Base-by-base conservation (phyloP, 768 basidiomycete species). In the Cystofilobasidium bisporidii region DNA sequence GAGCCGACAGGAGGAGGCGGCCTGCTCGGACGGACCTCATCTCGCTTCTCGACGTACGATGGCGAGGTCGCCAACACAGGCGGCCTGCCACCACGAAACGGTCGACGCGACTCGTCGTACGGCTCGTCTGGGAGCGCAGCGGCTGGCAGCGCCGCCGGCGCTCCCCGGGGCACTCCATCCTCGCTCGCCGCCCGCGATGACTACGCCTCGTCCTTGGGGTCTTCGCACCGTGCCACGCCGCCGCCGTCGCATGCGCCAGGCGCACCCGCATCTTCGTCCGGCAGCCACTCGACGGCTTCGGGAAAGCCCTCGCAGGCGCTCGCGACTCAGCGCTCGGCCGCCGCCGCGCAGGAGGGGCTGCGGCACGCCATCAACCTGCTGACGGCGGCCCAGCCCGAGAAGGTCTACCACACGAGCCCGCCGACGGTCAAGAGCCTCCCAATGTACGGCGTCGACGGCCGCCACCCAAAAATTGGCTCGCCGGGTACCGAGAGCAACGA, bases 401-500 rank as follows among this genome's bases (percentile, higher is more conserved):
- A 69, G 68, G 68, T 69, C 33, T 69, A 69, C 59, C 43, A 24
- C 12, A 64, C 68, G 24, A 33, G 43, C 1, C 68, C 68, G 12
- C 68, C 68, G 9, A 69, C 62, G 0, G 57, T 69, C 28, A 59
- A 60, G 36, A 38, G 33, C 14, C 63, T 69, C 56, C 48, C 53
- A 22, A 58, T 63, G 12, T 58, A 62, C 20, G 68, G 68, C 18
- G 36, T 62, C 17, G 68, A 69, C 28, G 68, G 68, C 20, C 60
- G 61, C 33, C 68, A 64, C 22, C 68, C 68, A 38, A 64, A 43
- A 58, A 73, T 75, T 63, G 77, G 77, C 18, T 73, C 73, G 45
- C 77, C 77, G 30, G 77, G 77, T 8, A 75, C 75, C 28, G 70
- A 68, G 30, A 63, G 67, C 14, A 78, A 78, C 62, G 77, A 78